Conservation (phyloP, 768 basidiomycete species). For the Hypsizygus marmoreus region DNA sequence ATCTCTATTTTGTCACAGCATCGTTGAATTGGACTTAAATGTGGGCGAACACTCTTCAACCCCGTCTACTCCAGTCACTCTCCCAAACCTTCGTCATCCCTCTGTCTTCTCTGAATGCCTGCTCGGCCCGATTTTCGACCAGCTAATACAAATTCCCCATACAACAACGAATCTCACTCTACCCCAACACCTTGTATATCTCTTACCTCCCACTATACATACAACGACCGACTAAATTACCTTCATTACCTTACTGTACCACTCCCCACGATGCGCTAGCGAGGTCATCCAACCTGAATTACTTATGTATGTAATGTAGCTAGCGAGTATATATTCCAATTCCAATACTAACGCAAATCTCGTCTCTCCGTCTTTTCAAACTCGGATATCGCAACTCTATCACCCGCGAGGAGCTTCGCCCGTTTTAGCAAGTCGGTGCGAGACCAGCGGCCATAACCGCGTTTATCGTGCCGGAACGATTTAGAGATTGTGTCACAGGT, state of each 20-base stretch:
- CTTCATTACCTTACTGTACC: too few species aligned
- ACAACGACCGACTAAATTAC: too few species aligned
- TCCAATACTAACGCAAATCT: constrained; percentile 2
- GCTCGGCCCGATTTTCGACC: constrained; percentile 2
- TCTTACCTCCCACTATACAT: too few species aligned
- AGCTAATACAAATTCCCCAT: too few species aligned
- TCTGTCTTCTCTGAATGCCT: neutral
- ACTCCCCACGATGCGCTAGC: too few species aligned
- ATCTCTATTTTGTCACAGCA: neutral
- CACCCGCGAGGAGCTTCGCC: neutral
- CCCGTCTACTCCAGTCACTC: neutral
- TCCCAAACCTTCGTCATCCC: constrained; percentile 9
- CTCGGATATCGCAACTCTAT: neutral
- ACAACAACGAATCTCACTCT: too few species aligned
- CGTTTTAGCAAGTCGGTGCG: constrained; percentile 4
- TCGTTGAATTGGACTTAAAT: constrained; percentile 4
- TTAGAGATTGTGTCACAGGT: neutral
- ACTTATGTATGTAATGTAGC: too few species aligned
- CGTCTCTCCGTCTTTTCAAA: neutral
- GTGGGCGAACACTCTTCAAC: neutral
- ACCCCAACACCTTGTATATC: too few species aligned
- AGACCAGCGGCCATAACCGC: constrained; percentile 3
- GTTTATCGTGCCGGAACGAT: neutral
- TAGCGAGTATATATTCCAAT: too few species aligned
- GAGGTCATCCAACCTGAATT: too few species aligned